Percentiles rank a stretch among this genome's conserved stretches.
phyloP scores from a whole-genome alignment of 2,329 filamentous ascomycete species.

The Zalaria obscura region DNA sequence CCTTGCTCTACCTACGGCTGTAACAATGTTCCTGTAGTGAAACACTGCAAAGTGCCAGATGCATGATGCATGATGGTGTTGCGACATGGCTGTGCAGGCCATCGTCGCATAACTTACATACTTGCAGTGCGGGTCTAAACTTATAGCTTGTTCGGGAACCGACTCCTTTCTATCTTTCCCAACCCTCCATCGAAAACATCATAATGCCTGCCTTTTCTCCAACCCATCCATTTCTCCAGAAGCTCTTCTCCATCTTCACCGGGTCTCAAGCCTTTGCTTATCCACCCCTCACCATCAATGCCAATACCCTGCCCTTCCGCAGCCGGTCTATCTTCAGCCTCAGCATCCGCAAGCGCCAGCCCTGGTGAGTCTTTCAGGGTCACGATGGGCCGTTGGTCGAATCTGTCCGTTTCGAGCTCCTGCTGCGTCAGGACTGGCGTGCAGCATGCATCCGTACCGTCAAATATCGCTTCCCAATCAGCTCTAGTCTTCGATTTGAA shows the following conservation, averaged over 20 bases:
- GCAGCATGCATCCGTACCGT: slow-evolving; percentile 82
- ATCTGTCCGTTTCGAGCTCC: slow-evolving; percentile 52
- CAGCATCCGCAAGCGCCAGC: slow-evolving; percentile 41
- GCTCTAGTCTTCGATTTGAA: slow-evolving; percentile 58
- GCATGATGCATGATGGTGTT: no score
- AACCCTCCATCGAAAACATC: slow-evolving; percentile 49
- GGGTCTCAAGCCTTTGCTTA: slow-evolving; percentile 41
- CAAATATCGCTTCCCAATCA: slow-evolving; percentile 79
- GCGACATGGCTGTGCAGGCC: no score
- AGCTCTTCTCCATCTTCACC: slow-evolving; percentile 60
- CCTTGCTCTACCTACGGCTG: no score
- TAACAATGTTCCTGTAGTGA: no score
- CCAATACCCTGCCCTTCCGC: slow-evolving; percentile 49
- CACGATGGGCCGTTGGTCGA: slow-evolving; percentile 58
- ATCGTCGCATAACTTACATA: no score
- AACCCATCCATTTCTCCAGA: slow-evolving; percentile 61
- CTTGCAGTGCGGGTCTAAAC: no score
- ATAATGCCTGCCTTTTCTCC: slow-evolving; percentile 59
- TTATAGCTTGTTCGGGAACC: no score
- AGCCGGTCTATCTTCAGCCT: slow-evolving; percentile 23
- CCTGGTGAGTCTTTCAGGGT: slow-evolving; percentile 57
- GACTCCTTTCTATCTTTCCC: slow-evolving; percentile 20
- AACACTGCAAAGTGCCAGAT: no score
- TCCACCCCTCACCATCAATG: slow-evolving; percentile 54
- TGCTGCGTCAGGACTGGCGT: slow-evolving; percentile 69